phyloP scores from a whole-genome alignment of 2,329 filamentous ascomycete genomes.

The Botrytis cinerea region DNA sequence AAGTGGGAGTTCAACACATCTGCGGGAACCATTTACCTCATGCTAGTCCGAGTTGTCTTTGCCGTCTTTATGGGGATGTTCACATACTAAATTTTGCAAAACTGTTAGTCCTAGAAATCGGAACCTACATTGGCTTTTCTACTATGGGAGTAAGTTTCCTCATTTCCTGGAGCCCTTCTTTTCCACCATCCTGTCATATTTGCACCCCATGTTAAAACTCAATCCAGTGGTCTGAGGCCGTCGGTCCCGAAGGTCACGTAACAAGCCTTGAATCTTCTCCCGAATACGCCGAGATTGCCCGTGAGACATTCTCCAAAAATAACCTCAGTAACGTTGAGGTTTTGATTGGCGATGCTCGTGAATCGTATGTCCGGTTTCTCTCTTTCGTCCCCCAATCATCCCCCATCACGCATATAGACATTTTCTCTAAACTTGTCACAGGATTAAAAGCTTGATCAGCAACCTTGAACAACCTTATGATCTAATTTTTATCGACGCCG shows the following conservation, averaged over 20 bases:
- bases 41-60: no score
- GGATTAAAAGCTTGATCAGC: conserved; percentile 26
- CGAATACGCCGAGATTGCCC: conserved; percentile 48
- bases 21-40: no score
- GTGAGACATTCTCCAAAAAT: conserved; percentile 45
- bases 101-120: conserved; percentile 37
- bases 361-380: conserved; percentile 46
- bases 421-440: conserved; percentile 25
- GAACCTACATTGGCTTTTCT: conserved; percentile 38
- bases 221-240: conserved; percentile 32
- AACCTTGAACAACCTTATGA: conserved; percentile 49
- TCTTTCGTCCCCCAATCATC: neutral
- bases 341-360: conserved; percentile 49
- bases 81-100: neutral
- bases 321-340: conserved; percentile 51
- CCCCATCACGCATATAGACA: neutral
- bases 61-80: neutral
- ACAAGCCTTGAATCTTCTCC: conserved; percentile 49
- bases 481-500: conserved; percentile 56
- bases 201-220: neutral
- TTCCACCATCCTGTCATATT: neutral
- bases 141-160: conserved; percentile 26
- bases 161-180: neutral
- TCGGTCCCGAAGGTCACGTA: conserved; percentile 36
- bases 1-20: neutral